Conservation (phyloP, 441 rosid genomes). For the Syzygium syzygioides region DNA sequence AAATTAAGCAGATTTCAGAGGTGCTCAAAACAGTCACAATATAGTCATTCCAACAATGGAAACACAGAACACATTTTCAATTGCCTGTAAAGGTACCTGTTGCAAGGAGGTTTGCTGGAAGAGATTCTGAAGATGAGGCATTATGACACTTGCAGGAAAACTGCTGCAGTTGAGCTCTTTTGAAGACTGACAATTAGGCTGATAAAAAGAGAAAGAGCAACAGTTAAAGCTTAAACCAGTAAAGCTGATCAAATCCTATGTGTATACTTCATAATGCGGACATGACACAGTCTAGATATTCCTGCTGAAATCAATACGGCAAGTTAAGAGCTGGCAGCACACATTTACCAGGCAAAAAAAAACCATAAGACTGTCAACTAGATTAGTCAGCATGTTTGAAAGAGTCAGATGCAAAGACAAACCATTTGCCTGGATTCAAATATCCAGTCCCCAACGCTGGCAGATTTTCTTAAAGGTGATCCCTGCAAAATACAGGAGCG, state of each 20-base stretch:
- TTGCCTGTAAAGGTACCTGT: constrained; percentile 47
- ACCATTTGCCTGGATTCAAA: constrained; percentile 71
- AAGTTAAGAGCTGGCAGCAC: background rate
- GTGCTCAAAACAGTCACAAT: background rate
- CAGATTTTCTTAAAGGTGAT: constrained; percentile 86
- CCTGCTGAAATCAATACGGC: background rate
- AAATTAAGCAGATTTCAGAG: background rate
- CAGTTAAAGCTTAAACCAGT: background rate
- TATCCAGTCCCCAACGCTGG: constrained; percentile 91
- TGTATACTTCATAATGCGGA: background rate
- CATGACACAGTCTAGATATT: background rate
- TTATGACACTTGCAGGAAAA: constrained; percentile 34
- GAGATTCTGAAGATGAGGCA: constrained; percentile 88
- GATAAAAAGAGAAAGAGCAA: constrained; percentile 12
- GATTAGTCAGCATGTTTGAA: background rate
- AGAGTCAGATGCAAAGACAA: constrained; percentile 7
- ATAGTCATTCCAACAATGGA: background rate
- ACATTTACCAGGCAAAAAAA: background rate
- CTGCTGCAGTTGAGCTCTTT: constrained; percentile 45
- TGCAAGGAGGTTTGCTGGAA: constrained; percentile 85
- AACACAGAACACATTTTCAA: background rate
- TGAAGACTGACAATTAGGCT: constrained; percentile 54
- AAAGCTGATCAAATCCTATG: background rate
- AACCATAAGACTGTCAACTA: background rate
- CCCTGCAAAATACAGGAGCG: constrained; percentile 40